These are phyloP conservation scores for Nephelium lappaceum DNA, from an alignment of 345 rosid species.

Conservation along the genomic window DNA sequence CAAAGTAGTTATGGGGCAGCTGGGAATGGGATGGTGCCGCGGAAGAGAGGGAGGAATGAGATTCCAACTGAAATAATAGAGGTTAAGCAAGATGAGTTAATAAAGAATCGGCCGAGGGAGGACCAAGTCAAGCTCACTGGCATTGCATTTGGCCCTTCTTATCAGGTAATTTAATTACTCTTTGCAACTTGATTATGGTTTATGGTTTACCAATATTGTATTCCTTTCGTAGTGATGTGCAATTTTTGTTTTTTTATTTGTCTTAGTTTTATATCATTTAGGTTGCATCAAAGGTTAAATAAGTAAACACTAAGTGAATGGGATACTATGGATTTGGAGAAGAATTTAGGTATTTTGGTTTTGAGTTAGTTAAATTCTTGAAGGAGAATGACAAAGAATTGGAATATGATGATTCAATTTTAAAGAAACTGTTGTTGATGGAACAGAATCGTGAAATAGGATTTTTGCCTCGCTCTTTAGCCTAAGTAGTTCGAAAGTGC, in stretches of 20 bases:
- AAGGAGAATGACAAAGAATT: neutral
- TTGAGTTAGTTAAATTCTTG: neutral
- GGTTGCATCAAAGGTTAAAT: neutral
- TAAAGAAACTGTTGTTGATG: neutral
- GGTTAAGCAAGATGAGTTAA: slow-evolving; percentile 95
- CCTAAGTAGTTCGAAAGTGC: neutral
- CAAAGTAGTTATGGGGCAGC: no score
- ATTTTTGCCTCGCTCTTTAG: neutral
- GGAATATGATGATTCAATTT: neutral
- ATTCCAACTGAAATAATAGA: slow-evolving; percentile 73
- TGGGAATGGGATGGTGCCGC: slow-evolving; percentile 17
- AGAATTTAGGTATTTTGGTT: neutral
- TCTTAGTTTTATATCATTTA: neutral
- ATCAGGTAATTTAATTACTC: slow-evolving; percentile 56
- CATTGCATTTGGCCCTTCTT: slow-evolving; percentile 91
- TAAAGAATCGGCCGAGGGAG: slow-evolving; percentile 89
- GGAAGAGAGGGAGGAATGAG: slow-evolving; percentile 81
- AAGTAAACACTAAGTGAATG: neutral
- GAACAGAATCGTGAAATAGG: neutral
- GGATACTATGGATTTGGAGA: neutral
- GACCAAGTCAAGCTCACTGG: slow-evolving; percentile 88
- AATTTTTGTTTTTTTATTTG: neutral
- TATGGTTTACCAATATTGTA: neutral
- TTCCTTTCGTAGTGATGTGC: neutral
- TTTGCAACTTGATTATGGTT: neutral